phyloP scores from a whole-genome alignment of 176 grass and related monocot genomes.

The Oryza nivara region DNA sequence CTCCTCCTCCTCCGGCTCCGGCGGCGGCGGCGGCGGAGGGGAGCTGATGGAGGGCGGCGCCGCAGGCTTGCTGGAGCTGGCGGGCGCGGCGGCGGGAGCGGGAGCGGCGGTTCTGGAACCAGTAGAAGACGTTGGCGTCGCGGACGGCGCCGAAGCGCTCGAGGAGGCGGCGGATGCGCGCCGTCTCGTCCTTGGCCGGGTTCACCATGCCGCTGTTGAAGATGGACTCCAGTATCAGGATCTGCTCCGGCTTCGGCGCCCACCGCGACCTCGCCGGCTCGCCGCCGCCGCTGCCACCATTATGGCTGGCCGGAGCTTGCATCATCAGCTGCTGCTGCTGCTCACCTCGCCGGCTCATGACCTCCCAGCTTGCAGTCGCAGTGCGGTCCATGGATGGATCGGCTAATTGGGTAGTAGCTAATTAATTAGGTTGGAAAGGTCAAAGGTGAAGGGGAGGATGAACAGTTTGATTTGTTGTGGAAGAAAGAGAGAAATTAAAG shows the following conservation, averaged over 20 bases:
- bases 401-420: not conserved
- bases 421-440: conserved; percentile 1
- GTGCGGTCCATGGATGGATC: conserved; percentile 34
- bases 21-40: not conserved
- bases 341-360: no score
- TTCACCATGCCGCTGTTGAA: conserved; percentile 70
- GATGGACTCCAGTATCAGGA: conserved; percentile 62
- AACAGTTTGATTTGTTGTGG: not conserved
- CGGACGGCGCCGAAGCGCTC: conserved; percentile 59
- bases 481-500: conserved; percentile 37
- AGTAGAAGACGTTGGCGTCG: conserved; percentile 64
- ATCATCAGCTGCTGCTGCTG: not conserved
- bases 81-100: conserved; percentile 56
- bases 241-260: conserved; percentile 60
- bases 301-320: conserved; percentile 11
- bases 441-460: conserved; percentile 23
- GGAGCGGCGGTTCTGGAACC: conserved; percentile 68
- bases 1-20: not conserved
- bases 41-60: not conserved
- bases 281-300: not conserved
- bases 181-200: conserved; percentile 57
- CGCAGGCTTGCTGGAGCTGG: conserved; percentile 54
- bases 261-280: conserved; percentile 51
- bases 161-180: conserved; percentile 48
- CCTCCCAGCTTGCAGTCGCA: no score